Conservation (phyloP, 768 basidiomycete genomes). For the Porpolomopsis calyptriformis region DNA sequence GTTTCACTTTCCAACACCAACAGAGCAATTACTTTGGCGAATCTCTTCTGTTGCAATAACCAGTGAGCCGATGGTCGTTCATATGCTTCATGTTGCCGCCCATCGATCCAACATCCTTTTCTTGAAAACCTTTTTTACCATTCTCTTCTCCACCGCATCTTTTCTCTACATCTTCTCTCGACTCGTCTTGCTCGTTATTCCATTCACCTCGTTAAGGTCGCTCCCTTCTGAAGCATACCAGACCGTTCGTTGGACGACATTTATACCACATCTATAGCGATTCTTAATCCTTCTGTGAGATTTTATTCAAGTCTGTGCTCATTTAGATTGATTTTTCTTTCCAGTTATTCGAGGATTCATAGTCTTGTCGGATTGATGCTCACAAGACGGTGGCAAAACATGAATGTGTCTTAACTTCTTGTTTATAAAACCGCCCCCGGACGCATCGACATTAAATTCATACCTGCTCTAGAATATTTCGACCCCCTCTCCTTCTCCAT, state of each 20-base stretch:
- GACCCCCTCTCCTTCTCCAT: too few relatives aligned
- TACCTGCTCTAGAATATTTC: too few relatives aligned
- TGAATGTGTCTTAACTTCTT: too few relatives aligned
- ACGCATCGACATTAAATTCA: too few relatives aligned
- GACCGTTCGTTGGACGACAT: conserved; percentile 12
- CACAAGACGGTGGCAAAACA: too few relatives aligned
- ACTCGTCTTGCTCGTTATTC: conserved; percentile 5
- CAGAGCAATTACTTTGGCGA: conserved; percentile 18
- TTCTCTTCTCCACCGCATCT: neutral
- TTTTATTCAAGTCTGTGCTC: too few relatives aligned
- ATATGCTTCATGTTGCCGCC: neutral
- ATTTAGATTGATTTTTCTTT: too few relatives aligned
- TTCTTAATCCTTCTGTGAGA: too few relatives aligned
- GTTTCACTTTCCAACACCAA: conserved; percentile 15
- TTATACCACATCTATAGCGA: conserved; percentile 10
- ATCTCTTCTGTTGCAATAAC: conserved; percentile 13
- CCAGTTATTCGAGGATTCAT: too few relatives aligned
- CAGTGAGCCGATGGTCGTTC: neutral
- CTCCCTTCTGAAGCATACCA: conserved; percentile 9
- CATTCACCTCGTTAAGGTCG: conserved; percentile 6
- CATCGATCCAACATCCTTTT: neutral
- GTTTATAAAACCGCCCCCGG: too few relatives aligned
- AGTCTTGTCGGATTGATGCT: too few relatives aligned
- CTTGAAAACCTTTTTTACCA: neutral
- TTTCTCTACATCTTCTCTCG: conserved; percentile 12